Percentiles rank a stretch among this genome's conserved stretches.
Conservation (phyloP, 2,329 filamentous ascomycete species). For the Calonectria multiphialidica region DNA sequence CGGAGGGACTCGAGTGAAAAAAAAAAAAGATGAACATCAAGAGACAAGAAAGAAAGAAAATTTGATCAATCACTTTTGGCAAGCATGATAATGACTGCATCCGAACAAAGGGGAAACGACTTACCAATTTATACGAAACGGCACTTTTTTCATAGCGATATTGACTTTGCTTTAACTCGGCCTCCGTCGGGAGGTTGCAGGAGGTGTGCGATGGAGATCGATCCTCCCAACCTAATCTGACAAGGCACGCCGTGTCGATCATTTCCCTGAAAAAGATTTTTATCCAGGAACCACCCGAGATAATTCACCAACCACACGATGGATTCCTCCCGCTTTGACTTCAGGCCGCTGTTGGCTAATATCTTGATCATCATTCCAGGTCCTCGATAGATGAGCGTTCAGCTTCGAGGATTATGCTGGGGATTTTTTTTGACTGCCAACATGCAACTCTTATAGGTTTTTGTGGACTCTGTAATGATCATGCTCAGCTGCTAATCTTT, state of each 20-base stretch:
- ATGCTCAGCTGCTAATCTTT: too few species aligned
- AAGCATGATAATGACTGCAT: not conserved
- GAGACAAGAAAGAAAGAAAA: not conserved
- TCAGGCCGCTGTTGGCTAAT: not conserved
- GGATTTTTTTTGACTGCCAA: too few species aligned
- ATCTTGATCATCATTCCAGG: not conserved
- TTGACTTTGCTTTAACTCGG: constrained; percentile 6
- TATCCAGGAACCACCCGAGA: not conserved
- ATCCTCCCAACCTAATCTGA: constrained; percentile 8
- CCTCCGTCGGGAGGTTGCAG: constrained; percentile 5
- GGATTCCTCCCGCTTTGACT: too few species aligned
- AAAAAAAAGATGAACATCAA: not conserved
- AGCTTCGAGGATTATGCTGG: too few species aligned
- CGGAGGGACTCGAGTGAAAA: too few species aligned
- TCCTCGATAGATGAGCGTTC: not conserved
- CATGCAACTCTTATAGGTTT: too few species aligned
- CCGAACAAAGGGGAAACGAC: not conserved
- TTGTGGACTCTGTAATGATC: too few species aligned
- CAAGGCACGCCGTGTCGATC: constrained; percentile 4
- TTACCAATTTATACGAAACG: not conserved
- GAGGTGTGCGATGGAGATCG: not conserved
- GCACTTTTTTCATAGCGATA: not conserved
- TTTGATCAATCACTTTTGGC: not conserved
- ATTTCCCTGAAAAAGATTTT: not conserved
- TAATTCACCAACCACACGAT: not conserved